Conservation (phyloP, 148 eudicot species). For the Camellia granthamiana region DNA sequence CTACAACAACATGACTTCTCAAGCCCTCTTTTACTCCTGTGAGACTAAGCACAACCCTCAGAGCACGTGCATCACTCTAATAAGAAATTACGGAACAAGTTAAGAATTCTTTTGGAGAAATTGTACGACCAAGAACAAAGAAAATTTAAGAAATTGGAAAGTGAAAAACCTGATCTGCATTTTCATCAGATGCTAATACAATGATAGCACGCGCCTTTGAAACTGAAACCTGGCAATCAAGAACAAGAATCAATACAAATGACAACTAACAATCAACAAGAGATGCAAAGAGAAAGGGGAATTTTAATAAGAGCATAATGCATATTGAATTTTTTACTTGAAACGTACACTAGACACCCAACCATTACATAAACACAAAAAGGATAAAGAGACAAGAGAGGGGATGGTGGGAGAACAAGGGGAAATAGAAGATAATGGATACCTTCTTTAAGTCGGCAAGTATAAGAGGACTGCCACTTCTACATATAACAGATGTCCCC, state of each 20-base stretch:
- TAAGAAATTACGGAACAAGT: not conserved
- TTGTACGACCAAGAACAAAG: constrained; percentile 13
- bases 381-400: not conserved
- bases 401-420: not conserved
- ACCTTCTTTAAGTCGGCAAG: constrained; percentile 96
- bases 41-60: constrained; percentile 92
- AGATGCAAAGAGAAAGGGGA: not conserved
- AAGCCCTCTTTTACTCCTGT: constrained; percentile 88
- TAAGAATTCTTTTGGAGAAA: not conserved
- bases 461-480: constrained; percentile 98
- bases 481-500: constrained; percentile 91
- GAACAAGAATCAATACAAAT: constrained; percentile 7
- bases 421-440: not conserved
- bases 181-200: constrained; percentile 92
- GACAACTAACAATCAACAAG: not conserved
- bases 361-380: not conserved
- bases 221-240: constrained; percentile 70
- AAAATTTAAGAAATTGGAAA: constrained; percentile 9
- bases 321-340: not conserved
- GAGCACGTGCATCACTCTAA: constrained; percentile 95
- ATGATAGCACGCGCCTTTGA: constrained; percentile 96
- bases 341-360: not conserved
- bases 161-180: constrained; percentile 76
- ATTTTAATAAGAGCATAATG: not conserved
- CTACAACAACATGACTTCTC: constrained; percentile 95